Evolutionary conservation across 768 basidiomycete species (phyloP).

Genomic region (Leucocoprinus sp.): DNA sequence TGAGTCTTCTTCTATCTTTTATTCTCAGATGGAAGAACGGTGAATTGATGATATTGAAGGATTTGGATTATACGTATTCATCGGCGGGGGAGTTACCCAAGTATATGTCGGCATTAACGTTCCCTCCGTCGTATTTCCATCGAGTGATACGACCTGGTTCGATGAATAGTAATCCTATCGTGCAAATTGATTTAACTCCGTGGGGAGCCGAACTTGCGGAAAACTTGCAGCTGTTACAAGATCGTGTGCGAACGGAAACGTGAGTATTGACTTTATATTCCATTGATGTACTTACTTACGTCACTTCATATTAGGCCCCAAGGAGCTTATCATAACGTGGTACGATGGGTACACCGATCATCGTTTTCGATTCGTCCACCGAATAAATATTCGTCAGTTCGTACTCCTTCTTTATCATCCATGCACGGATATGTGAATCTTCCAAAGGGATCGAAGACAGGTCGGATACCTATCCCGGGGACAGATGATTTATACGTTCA

Average conservation of each 20-base stretch:
- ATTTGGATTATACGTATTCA: conserved; percentile 80
- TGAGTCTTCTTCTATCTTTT: conserved; percentile 26
- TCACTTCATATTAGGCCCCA: conserved; percentile 48
- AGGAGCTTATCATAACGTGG: conserved; percentile 69
- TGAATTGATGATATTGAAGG: conserved; percentile 33
- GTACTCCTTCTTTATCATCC: neutral
- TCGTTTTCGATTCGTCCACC: conserved; percentile 60
- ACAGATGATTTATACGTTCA: conserved; percentile 54
- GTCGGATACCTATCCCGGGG: conserved; percentile 47
- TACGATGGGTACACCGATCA: conserved; percentile 80
- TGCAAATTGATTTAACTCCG: conserved; percentile 65
- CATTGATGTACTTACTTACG: neutral
- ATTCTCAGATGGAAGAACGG: neutral
- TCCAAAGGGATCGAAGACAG: conserved; percentile 7
- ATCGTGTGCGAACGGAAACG: conserved; percentile 75
- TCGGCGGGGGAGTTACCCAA: conserved; percentile 68
- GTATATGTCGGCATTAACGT: conserved; percentile 72
- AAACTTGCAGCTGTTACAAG: conserved; percentile 71
- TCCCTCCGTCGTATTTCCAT: conserved; percentile 86
- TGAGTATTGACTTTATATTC: conserved; percentile 29
- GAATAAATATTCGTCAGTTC: conserved; percentile 11
- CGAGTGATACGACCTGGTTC: conserved; percentile 66
- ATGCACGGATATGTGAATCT: neutral
- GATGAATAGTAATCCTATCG: conserved; percentile 47
- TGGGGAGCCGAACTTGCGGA: conserved; percentile 74